Evolutionary conservation across 768 basidiomycete genomes (phyloP).

Genomic region (Tephrocybe sp.): DNA sequence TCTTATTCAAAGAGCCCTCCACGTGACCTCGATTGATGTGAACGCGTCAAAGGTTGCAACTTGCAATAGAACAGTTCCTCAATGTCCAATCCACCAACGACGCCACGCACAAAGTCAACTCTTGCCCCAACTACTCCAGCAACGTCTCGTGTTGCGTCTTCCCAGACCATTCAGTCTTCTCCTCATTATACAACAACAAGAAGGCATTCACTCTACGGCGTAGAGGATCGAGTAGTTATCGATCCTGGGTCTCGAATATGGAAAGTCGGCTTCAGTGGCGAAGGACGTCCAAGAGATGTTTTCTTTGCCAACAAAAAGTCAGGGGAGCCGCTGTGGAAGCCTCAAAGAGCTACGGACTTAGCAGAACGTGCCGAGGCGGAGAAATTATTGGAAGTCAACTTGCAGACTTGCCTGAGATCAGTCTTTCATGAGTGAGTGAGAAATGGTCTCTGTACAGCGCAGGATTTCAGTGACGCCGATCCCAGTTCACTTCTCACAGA

Average conservation of each 20-base stretch:
- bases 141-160: constrained; percentile 44
- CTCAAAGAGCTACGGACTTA: constrained; percentile 50
- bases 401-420: constrained; percentile 67
- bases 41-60: background rate
- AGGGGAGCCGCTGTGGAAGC: constrained; percentile 55
- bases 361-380: constrained; percentile 71
- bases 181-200: constrained; percentile 84
- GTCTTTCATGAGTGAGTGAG: constrained; percentile 81
- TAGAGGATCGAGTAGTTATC: constrained; percentile 92
- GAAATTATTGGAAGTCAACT: constrained; percentile 60
- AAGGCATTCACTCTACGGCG: constrained; percentile 93
- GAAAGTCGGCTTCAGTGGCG: constrained; percentile 98
- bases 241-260: constrained; percentile 93
- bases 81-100: constrained; percentile 36
- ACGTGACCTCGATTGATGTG: background rate
- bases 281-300: constrained; percentile 87
- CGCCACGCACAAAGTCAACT: constrained; percentile 36
- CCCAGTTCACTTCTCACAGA: constrained; percentile 87
- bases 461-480: constrained; percentile 11
- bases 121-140: constrained; percentile 53
- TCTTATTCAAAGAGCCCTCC: background rate
- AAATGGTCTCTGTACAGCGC: background rate
- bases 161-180: constrained; percentile 59
- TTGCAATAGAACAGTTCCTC: background rate
- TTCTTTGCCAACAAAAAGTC: constrained; percentile 54